phyloP scores from a whole-genome alignment of 441 rosid genomes.

The Euphorbia schlechtendalii region DNA sequence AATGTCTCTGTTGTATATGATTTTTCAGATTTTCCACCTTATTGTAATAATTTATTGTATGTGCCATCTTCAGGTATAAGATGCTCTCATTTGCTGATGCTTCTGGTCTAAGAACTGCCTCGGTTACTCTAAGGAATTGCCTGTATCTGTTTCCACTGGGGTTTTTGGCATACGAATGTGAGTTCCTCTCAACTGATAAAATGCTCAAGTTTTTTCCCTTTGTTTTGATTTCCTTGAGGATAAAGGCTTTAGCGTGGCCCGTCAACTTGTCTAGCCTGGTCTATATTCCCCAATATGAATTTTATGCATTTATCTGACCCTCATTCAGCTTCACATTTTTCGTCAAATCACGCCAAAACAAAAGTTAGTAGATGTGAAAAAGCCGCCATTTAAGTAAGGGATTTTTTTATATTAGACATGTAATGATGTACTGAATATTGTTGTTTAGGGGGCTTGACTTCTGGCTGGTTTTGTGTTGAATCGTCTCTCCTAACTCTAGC shows the following conservation, averaged over 20 bases:
- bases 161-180: slow-evolving; percentile 76
- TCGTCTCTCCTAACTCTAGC: slow-evolving; percentile 66
- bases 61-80: slow-evolving; percentile 50
- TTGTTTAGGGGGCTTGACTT: slow-evolving; percentile 65
- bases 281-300: background rate
- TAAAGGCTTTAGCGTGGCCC: background rate
- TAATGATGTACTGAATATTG: slow-evolving; percentile 10
- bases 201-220: background rate
- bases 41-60: background rate
- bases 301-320: background rate
- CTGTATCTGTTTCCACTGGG: slow-evolving; percentile 83
- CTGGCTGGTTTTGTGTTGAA: slow-evolving; percentile 78
- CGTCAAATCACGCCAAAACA: background rate
- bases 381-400: background rate
- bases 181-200: slow-evolving; percentile 28
- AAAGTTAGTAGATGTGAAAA: background rate
- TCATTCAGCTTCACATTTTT: background rate
- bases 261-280: background rate
- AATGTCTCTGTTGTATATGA: background rate
- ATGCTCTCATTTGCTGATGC: slow-evolving; percentile 88
- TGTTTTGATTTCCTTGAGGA: background rate
- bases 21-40: background rate
- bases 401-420: too few relatives aligned
- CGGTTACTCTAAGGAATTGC: slow-evolving; percentile 82
- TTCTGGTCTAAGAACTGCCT: slow-evolving; percentile 70